A percentile compares a stretch with the other conserved stretches of the same genome.
Evolutionary conservation across 2,329 filamentous ascomycete genomes (phyloP).

Genomic region (Phialophora macrospora): DNA sequence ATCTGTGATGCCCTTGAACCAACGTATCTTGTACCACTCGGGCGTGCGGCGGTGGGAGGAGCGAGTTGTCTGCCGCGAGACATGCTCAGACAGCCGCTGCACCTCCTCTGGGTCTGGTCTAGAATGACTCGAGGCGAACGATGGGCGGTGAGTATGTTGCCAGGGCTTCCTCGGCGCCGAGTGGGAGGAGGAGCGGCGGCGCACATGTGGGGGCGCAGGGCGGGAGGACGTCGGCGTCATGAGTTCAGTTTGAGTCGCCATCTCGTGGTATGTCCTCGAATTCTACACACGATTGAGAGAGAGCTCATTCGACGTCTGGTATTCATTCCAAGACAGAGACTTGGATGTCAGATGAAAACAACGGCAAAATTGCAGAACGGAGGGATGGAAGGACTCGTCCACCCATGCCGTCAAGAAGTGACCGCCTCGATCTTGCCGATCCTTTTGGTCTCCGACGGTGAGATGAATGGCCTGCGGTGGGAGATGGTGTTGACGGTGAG

Average conservation of each 20-base stretch:
- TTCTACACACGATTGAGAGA: background rate
- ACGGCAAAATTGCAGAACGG: background rate
- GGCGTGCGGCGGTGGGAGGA: constrained; percentile 35
- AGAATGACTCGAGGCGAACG: constrained; percentile 34
- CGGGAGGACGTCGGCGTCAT: constrained; percentile 25
- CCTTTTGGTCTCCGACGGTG: background rate
- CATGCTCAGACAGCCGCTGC: constrained; percentile 32
- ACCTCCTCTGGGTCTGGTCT: constrained; percentile 35
- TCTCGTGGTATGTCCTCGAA: constrained; percentile 3
- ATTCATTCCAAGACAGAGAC: background rate
- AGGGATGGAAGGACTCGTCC: background rate
- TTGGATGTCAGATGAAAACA: background rate
- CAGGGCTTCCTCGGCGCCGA: constrained; percentile 36
- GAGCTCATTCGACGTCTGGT: background rate
- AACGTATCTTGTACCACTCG: constrained; percentile 74
- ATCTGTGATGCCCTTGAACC: constrained; percentile 79
- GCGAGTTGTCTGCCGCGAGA: constrained; percentile 29
- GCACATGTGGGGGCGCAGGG: constrained; percentile 13
- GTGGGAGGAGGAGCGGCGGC: constrained; percentile 33
- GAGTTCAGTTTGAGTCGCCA: constrained; percentile 30
- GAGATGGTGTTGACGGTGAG: background rate
- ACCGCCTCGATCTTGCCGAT: background rate
- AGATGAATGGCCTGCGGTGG: background rate
- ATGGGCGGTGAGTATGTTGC: constrained; percentile 30
- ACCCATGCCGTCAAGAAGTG: background rate